A percentile compares a stretch with the other conserved stretches of the same genome.
Conservation (phyloP, 306 rosid species). For the Quercus robur region DNA sequence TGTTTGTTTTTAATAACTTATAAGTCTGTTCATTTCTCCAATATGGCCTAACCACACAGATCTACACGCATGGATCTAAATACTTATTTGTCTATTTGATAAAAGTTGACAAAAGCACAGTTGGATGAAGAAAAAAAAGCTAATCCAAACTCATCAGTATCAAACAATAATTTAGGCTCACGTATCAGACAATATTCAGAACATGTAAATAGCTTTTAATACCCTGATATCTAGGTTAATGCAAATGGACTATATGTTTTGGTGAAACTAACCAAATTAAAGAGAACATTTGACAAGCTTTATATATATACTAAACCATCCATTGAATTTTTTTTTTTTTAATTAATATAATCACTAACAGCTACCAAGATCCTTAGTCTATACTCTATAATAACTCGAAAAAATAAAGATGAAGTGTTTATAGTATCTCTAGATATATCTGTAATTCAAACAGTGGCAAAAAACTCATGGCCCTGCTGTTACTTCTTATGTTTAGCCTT, state of each 20-base stretch:
- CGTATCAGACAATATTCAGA: too few relatives aligned
- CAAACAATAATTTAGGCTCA: too few relatives aligned
- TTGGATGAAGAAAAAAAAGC: too few relatives aligned
- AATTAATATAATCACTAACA: conserved; percentile 5
- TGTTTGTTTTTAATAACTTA: not conserved
- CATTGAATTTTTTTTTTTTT: not conserved
- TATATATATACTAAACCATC: not conserved
- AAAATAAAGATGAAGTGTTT: not conserved
- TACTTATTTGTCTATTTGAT: too few relatives aligned
- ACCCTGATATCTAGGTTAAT: not conserved
- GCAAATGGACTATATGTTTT: not conserved
- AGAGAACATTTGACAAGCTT: not conserved
- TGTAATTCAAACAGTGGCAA: not conserved
- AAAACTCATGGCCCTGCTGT: not conserved
- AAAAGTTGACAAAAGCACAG: too few relatives aligned
- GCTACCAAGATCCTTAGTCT: too few relatives aligned
- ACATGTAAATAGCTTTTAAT: not conserved
- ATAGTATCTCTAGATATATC: not conserved
- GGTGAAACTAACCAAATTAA: not conserved
- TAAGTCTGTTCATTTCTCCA: not conserved
- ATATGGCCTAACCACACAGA: too few relatives aligned
- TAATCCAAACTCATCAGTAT: too few relatives aligned
- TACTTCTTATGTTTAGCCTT: conserved; percentile 32
- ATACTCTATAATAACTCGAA: not conserved
- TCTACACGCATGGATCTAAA: too few relatives aligned